Evolutionary conservation across 2,329 filamentous ascomycete species (phyloP).

Genomic region (Neofusicoccum ribis): DNA sequence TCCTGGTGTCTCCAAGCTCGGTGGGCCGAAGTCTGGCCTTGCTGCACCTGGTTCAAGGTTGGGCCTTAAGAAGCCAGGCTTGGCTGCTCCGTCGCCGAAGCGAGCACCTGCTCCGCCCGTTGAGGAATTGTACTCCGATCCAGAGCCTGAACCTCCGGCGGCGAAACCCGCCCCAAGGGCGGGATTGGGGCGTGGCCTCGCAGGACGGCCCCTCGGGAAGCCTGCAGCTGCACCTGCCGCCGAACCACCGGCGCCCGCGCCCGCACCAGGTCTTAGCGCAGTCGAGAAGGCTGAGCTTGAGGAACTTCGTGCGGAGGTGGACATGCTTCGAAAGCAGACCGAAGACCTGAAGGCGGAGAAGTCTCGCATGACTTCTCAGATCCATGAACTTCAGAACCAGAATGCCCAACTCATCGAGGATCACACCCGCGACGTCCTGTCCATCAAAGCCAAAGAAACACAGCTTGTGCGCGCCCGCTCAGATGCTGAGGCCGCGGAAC

Average conservation of each 20-base stretch:
- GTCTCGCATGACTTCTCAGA: constrained; percentile 77
- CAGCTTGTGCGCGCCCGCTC: constrained; percentile 89
- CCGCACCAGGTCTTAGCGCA: constrained; percentile 64
- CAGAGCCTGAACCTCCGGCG: constrained; percentile 45
- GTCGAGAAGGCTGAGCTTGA: constrained; percentile 92
- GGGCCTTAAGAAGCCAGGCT: constrained; percentile 45
- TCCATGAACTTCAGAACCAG: constrained; percentile 93
- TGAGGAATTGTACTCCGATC: constrained; percentile 53
- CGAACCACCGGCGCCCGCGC: constrained; percentile 52
- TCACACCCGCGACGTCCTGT: constrained; percentile 90
- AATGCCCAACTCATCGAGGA: constrained; percentile 97
- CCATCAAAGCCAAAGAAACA: constrained; percentile 97
- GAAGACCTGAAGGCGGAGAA: constrained; percentile 84
- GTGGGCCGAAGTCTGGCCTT: constrained; percentile 43
- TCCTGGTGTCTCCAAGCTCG: constrained; percentile 42
- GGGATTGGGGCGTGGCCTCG: constrained; percentile 72
- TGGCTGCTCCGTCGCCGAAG: constrained; percentile 13
- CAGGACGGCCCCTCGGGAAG: constrained; percentile 81
- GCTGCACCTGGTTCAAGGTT: constrained; percentile 35
- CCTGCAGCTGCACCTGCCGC: constrained; percentile 46
- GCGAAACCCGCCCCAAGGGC: constrained; percentile 58
- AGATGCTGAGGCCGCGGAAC: constrained; percentile 85
- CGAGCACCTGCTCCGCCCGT: constrained; percentile 47
- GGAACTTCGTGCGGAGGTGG: constrained; percentile 80
- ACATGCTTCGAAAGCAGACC: constrained; percentile 70